Conservation (phyloP, 768 basidiomycete species). For the Lactifluus rugatus region DNA sequence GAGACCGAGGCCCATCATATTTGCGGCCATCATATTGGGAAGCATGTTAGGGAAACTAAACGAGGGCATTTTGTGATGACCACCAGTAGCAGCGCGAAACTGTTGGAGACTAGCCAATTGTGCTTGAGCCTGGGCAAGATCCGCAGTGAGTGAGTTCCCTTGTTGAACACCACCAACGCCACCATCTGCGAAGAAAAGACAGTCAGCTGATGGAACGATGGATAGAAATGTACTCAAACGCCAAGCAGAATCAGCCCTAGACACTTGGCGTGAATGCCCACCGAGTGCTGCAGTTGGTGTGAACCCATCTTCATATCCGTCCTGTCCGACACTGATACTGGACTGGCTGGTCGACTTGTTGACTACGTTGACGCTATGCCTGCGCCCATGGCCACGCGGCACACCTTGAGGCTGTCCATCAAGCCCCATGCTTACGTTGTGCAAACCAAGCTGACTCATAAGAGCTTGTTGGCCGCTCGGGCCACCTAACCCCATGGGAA, state of each 20-base stretch:
- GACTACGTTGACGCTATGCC: constrained; percentile 88
- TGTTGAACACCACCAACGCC: constrained; percentile 54
- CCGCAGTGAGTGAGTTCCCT: constrained; percentile 59
- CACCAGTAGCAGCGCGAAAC: constrained; percentile 90
- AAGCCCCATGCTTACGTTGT: constrained; percentile 41
- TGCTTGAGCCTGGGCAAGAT: constrained; percentile 94
- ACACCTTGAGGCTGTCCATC: constrained; percentile 57
- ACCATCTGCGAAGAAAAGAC: constrained; percentile 46
- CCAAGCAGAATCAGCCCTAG: constrained; percentile 78
- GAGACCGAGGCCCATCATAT: constrained; percentile 85
- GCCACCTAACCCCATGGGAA: constrained; percentile 41
- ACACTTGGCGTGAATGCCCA: constrained; percentile 65
- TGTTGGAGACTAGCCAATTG: constrained; percentile 94
- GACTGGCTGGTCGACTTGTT: constrained; percentile 55
- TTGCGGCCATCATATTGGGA: constrained; percentile 94
- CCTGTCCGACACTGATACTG: constrained; percentile 43
- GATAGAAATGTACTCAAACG: constrained; percentile 60
- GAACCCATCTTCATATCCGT: constrained; percentile 77
- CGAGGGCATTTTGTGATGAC: constrained; percentile 93
- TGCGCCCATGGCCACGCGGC: constrained; percentile 76
- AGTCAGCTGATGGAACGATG: background rate
- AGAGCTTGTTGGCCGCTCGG: constrained; percentile 42
- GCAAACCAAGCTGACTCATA: constrained; percentile 67
- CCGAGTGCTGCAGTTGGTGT: constrained; percentile 46
- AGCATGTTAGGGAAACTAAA: constrained; percentile 98